Evolutionary conservation across 129 eudicot genomes (phyloP), one percentile per base, ranked within the genome.

Genomic region (Centrapalus pauciflorus): DNA sequence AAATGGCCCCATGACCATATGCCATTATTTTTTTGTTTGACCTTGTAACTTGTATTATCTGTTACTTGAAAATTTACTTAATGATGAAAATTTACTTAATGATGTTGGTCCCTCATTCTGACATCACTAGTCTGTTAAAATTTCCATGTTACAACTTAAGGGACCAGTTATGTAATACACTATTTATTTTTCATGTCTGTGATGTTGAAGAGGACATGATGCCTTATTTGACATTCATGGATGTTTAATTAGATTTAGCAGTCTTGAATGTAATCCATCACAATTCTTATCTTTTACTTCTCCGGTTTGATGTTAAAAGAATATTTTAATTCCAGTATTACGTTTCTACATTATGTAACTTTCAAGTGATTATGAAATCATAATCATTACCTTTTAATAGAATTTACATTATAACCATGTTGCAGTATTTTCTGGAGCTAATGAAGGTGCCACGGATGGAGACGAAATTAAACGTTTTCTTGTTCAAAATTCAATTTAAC

Each of bases 391-490:
- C 59, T 55, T 28, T 51, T 61, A 19, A 35, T 48, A 17, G 16
- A 13, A 48, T 48, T 24, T 5, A 46, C 8, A 23, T 71, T 20
- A 21, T 5, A 61, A 25, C 35, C 19, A 54, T 62, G 9, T 73
- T 69, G 70, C 87, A 87, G 95, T 84, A 66, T 67, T 84, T 90
- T 67, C 33, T 90, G 89, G 95, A 87, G 87, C 85, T 90, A 55
- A 90, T 84, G 97, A 87, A 82, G 77, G 97, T 90, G 67, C 97
- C 97, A 60, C 85, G 97, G 49, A 90, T 90, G 77, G 97, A 87
- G 76, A 66, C 96, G 2, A 90, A 90, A 74, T 66, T 90, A 58
- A 75, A 86, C 55, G 84, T 76, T 73, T 87, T 87, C 76, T 65
- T 87, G 62, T 90, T 90, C 88, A 90, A 90, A 81, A 80, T 87